Evolutionary conservation across 352 stramenopile genomes (phyloP), one percentile per base, ranked within the genome.

Genomic region (Phytophthora hibernalis): DNA sequence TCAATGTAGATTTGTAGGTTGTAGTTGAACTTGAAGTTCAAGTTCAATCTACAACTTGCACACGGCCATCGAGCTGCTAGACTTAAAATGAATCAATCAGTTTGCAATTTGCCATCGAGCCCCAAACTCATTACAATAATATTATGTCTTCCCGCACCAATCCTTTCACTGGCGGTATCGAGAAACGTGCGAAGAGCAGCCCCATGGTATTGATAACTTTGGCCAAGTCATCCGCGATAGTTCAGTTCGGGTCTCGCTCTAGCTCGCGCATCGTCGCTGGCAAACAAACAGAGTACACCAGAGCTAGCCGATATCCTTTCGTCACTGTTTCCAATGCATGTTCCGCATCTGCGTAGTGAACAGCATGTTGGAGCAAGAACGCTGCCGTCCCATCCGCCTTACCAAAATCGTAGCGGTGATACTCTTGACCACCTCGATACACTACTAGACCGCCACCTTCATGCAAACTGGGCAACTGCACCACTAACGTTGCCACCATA

Each of bases 151-250:
- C n/a, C n/a, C n/a, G n/a, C n/a, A n/a, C n/a, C n/a, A n/a, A n/a
- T n/a, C n/a, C n/a, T n/a, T 33, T 37, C 24, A 21, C 54, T 62
- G 5, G 18, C 31, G 1, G 9, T 12, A 4, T 59, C 37, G 16
- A 63, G 51, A 40, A 67, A 63, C 0, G n/a, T 26, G n/a, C 52
- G 31, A 1, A 76, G 52, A 12, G 11, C n/a, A 9, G 74, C 45
- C 75, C 52, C 57, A 72, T 68, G 22, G 67, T 68, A 6, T 56
- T 45, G 0, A 70, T 61, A 38, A 68, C 77, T 5, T 53, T 54
- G 9, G 28, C 30, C 18, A 61, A 24, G 3, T 56, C 51, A n/a
- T 15, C 51, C 28, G 9, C 35, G 10, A 55, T 38, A 1, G 13
- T 13, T 28, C 45, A 44, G 15, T 61, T 44, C 21, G 40, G 18